Conservation (phyloP, 1,284 basidiomycete genomes). For the Leccinum griseonigrum region DNA sequence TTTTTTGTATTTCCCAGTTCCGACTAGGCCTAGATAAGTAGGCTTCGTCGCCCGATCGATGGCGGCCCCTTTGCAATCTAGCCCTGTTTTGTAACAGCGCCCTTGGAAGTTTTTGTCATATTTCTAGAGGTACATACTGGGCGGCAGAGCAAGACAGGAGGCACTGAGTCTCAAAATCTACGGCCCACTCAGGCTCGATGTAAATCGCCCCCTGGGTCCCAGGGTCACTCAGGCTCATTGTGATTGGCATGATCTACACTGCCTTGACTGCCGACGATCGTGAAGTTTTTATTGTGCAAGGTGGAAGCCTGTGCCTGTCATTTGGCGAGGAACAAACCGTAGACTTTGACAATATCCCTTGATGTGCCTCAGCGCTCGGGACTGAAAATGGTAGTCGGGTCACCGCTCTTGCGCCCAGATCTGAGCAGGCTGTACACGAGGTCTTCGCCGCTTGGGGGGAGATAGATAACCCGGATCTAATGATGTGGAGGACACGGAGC, state of each 20-base stretch:
- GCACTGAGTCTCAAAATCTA: background rate
- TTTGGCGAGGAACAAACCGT: background rate
- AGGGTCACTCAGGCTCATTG: background rate
- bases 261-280: background rate
- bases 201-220: background rate
- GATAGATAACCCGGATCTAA: background rate
- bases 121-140: background rate
- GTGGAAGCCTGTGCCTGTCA: background rate
- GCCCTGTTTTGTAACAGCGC: background rate
- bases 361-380: background rate
- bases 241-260: background rate
- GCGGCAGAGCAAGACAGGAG: background rate
- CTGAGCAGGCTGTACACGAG: background rate
- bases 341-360: background rate
- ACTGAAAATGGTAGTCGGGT: background rate
- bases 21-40: background rate
- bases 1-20: background rate
- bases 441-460: background rate
- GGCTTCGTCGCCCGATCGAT: background rate
- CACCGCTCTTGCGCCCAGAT: background rate
- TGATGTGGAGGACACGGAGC: background rate
- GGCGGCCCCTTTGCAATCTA: background rate
- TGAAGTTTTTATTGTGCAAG: background rate
- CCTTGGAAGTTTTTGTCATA: background rate
- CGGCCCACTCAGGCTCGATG: background rate